phyloP scores from a whole-genome alignment of 140 eudicot genomes.

The Senecio squalidus region DNA sequence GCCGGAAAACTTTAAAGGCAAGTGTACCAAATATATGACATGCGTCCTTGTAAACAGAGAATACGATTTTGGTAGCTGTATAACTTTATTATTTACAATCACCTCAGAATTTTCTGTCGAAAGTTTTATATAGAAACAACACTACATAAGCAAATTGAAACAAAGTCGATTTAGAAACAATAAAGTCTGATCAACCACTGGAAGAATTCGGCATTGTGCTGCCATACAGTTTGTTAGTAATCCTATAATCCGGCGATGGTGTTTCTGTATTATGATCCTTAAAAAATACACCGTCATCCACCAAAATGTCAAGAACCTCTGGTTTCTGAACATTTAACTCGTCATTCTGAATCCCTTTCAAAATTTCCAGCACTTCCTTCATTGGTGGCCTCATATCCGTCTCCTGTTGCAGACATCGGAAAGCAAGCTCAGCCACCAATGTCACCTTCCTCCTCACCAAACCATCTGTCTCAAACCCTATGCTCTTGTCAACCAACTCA shows the following conservation, averaged over 20 bases:
- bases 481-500: constrained; percentile 58
- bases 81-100: constrained; percentile 12
- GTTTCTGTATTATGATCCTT: constrained; percentile 38
- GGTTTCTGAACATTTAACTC: constrained; percentile 39
- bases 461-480: constrained; percentile 44
- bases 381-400: constrained; percentile 79
- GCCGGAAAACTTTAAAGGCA: not conserved
- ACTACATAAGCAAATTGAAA: not conserved
- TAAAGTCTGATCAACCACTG: constrained; percentile 4
- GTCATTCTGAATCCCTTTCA: constrained; percentile 47
- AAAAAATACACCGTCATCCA: constrained; percentile 40
- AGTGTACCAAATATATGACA: constrained; percentile 4
- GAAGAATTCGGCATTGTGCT: constrained; percentile 37
- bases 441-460: constrained; percentile 54
- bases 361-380: constrained; percentile 58
- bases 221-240: constrained; percentile 31
- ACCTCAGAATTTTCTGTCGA: not conserved
- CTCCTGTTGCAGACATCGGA: constrained; percentile 73
- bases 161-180: not conserved
- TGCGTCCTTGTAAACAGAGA: constrained; percentile 3
- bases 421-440: constrained; percentile 70
- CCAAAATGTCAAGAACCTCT: constrained; percentile 55
- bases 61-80: constrained; percentile 1
- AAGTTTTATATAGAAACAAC: not conserved
- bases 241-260: constrained; percentile 47